Percentiles rank a stretch among this genome's conserved stretches.
phyloP scores from a whole-genome alignment of 2,329 filamentous ascomycete species.

The Colletotrichum tropicicola region DNA sequence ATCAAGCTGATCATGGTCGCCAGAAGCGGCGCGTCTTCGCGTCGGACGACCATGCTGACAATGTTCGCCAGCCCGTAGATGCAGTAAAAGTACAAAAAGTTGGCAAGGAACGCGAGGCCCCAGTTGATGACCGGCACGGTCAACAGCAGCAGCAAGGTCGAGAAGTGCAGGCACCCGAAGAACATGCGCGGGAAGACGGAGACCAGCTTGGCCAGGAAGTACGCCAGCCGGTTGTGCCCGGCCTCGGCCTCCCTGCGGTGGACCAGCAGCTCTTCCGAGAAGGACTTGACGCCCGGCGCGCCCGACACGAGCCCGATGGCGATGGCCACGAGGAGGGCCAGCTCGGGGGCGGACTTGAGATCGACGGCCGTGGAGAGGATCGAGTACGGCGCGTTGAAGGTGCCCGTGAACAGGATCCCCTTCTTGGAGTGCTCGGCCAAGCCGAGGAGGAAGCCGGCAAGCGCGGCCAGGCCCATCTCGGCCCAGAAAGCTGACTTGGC shows the following conservation, averaged over 20 bases:
- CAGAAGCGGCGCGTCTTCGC: slow-evolving; percentile 65
- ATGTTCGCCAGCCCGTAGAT: slow-evolving; percentile 64
- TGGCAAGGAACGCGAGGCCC: slow-evolving; percentile 56
- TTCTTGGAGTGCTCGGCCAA: slow-evolving; percentile 58
- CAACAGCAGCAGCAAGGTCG: slow-evolving; percentile 58
- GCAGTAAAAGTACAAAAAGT: slow-evolving; percentile 65
- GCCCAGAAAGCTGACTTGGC: slow-evolving; percentile 59
- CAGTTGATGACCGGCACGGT: slow-evolving; percentile 60
- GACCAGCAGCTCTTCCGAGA: slow-evolving; percentile 64
- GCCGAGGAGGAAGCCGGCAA: slow-evolving; percentile 64
- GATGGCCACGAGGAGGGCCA: slow-evolving; percentile 61
- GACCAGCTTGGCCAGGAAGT: slow-evolving; percentile 65
- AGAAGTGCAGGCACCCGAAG: slow-evolving; percentile 63
- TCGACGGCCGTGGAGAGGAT: slow-evolving; percentile 61
- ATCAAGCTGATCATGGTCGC: slow-evolving; percentile 64
- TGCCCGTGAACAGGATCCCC: slow-evolving; percentile 62
- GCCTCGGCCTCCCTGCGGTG: slow-evolving; percentile 64
- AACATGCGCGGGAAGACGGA: slow-evolving; percentile 60
- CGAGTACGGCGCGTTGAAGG: slow-evolving; percentile 59
- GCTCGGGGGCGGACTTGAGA: slow-evolving; percentile 58
- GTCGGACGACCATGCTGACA: slow-evolving; percentile 61
- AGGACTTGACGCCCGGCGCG: slow-evolving; percentile 64
- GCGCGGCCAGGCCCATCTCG: slow-evolving; percentile 60
- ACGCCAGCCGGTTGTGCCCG: slow-evolving; percentile 63
- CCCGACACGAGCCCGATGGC: slow-evolving; percentile 64